Base-by-base conservation (phyloP, 1,284 basidiomycete species). In the Erythrobasidium hasegawianum region DNA sequence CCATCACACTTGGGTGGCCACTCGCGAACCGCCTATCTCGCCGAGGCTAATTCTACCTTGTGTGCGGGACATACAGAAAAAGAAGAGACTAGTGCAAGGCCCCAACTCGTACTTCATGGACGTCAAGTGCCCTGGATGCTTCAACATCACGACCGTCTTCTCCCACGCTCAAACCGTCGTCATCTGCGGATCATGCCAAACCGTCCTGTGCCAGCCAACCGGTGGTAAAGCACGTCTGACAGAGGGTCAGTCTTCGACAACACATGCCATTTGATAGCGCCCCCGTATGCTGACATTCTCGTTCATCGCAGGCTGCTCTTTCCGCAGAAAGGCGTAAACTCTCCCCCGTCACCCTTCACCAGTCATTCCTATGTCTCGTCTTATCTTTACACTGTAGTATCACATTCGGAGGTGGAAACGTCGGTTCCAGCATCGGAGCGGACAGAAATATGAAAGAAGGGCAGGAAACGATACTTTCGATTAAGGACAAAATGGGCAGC, bases 31-130 rank as follows among this genome's bases (percentile, higher is more conserved):
- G 22, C 20, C 49, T 18, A 52, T 39, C n/a, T 24, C 18, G 10
- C 20, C 38, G 20, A 8, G 26, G 55, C 33, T 20, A n/a, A 18
- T 39, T 8, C 27, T 8, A 27, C 29, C 4, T 39, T 38, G n/a
- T 13, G 4, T 20, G 26, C 39, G 27, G 18, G 13, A n/a, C 11
- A 13, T 26, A 57, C 39, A 52, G 56, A 98, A 99, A 86, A 90
- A 97, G 81, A 98, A 98, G 87, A 88, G 94, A 79, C 87, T 98
- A 76, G 96, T 99, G 76, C 96, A 97, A 82, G 89, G 87, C 61
- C 92, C 92, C 72, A 92, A 96, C 83, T 96, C 93, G 53, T 97
- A 94, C 83, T 98, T 97, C 83, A 98, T 98, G 96, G 96, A 99
- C 79, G 94, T 98, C 77, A 98, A 98, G 83, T 98, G 95, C 83